phyloP scores from a whole-genome alignment of 306 rosid species.

The Quercus bicolor region DNA sequence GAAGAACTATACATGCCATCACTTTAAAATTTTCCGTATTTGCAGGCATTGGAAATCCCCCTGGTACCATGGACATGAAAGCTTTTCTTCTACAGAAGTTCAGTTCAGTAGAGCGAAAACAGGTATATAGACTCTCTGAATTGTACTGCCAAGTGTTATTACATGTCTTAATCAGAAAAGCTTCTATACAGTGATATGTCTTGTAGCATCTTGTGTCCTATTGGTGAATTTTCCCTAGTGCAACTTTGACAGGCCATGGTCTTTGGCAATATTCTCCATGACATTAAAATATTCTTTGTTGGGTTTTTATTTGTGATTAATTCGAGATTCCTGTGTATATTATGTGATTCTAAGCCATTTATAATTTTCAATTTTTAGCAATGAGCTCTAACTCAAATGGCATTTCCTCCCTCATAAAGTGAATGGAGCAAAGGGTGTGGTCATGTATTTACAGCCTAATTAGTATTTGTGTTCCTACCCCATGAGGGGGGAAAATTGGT shows the following conservation, averaged over 20 bases:
- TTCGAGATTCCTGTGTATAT: background rate
- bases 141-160: background rate
- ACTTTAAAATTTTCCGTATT: background rate
- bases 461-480: no score
- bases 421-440: background rate
- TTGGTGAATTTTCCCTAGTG: background rate
- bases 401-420: background rate
- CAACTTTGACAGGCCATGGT: background rate
- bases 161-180: background rate
- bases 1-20: background rate
- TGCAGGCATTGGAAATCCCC: slow-evolving; percentile 89
- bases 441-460: background rate
- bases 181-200: background rate
- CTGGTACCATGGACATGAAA: slow-evolving; percentile 79
- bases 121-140: slow-evolving; percentile 34
- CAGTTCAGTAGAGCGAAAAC: slow-evolving; percentile 65
- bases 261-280: background rate
- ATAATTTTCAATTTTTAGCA: background rate
- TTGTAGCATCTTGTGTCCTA: background rate
- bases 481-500: no score
- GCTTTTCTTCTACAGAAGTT: slow-evolving; percentile 82
- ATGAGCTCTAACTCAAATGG: background rate
- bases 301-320: background rate
- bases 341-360: background rate
- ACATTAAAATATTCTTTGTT: background rate